These are phyloP conservation scores for Myriosclerotinia duriaeana DNA, from an alignment of 2,329 filamentous ascomycete species.

Conservation along the genomic window DNA sequence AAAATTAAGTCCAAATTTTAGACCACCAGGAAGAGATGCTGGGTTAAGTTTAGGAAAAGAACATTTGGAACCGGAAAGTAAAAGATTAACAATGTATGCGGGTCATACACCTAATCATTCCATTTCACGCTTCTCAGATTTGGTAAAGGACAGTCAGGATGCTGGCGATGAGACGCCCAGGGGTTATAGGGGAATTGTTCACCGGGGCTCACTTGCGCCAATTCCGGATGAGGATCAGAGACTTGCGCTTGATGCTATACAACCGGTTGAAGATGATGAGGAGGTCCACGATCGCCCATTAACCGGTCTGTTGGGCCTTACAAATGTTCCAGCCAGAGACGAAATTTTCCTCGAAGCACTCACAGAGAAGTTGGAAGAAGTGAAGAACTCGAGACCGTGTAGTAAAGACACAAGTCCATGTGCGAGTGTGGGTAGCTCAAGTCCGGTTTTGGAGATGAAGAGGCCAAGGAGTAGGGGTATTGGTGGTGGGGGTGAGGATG, in stretches of 20 bases:
- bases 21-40: constrained; percentile 28
- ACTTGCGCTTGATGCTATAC: constrained; percentile 7
- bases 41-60: constrained; percentile 21
- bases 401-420: constrained; percentile 22
- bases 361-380: constrained; percentile 34
- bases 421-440: constrained; percentile 4
- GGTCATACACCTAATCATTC: constrained; percentile 62
- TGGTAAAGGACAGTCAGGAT: constrained; percentile 30
- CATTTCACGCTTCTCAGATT: constrained; percentile 52
- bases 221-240: constrained; percentile 8
- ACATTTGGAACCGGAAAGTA: constrained; percentile 44
- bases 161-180: constrained; percentile 37
- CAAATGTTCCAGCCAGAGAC: constrained; percentile 29
- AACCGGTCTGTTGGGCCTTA: constrained; percentile 35
- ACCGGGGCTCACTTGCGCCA: constrained; percentile 7
- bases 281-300: constrained; percentile 32
- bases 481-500: constrained; percentile 5
- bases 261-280: constrained; percentile 20
- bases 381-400: constrained; percentile 25
- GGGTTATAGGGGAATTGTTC: constrained; percentile 11
- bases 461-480: neutral
- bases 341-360: constrained; percentile 35
- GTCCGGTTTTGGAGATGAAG: constrained; percentile 22
- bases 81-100: constrained; percentile 59
- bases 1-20: constrained; percentile 33